Evolutionary conservation across 176 grass and related monocot species (phyloP), one percentile per base, ranked within the genome.

Genomic region (Zea luxurians): DNA sequence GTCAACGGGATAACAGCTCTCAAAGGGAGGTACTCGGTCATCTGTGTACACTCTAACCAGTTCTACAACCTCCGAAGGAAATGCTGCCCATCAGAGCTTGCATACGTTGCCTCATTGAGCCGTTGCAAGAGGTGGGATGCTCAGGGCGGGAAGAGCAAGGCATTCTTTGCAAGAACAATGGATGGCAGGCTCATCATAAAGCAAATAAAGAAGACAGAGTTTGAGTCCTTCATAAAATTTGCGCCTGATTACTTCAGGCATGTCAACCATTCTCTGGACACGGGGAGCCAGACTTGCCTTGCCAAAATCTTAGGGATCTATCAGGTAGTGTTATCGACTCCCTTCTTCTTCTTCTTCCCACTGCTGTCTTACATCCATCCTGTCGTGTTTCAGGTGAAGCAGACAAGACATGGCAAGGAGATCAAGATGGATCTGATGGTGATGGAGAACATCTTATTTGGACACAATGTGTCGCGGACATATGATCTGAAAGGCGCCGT

Each of bases 401-500:
- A 89, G 84, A 80, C 71, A 41, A 84, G 77, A 80, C 65, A 82
- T 58, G 83, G 88, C 16, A 93, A 83, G 58, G 91, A 90, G 74
- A 76, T 88, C 17, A 88, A 75, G 60, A 83, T 79, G 72, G 88
- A 90, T 86, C 68, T 93, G 48, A 86, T 93, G 91, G 91, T 93
- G 79, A 93, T 93, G 91, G 91, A 93, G 84, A 93, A 93, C 61
- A 77, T 91, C 77, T 70, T 91, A 20, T 93, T 85, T 66, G 85
- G 91, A 52, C 91, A 81, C 78, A 84, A 71, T 64, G 38, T 93
- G 10, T 80, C 79, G 35, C 75, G 70, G 48, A 70, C 54, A 59
- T 93, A 91, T 42, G 85, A 93, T 86, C 84, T 93, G 52, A 93
- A 93, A 83, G 88, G 88, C 7, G 70, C 78, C n/a, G 62, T 83